Evolutionary conservation across 345 rosid genomes (phyloP).

Genomic region (Firmiana major): DNA sequence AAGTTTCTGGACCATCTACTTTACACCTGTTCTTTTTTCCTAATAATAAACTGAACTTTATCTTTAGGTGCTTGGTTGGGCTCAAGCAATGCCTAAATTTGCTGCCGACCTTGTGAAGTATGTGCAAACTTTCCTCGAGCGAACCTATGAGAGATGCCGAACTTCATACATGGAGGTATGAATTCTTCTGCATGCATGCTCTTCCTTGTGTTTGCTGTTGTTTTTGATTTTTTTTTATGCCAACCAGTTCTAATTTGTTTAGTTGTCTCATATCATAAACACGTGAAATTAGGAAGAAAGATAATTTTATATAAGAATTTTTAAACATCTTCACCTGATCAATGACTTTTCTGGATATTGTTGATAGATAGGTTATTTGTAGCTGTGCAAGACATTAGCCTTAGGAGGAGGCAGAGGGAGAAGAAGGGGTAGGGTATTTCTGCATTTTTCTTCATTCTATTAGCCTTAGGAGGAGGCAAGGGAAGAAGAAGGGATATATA

Average conservation of each 20-base stretch:
- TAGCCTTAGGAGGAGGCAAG: neutral
- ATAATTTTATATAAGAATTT: neutral
- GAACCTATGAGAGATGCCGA: slow-evolving; percentile 96
- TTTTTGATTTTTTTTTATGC: neutral
- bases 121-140: slow-evolving; percentile 95
- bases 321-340: neutral
- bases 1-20: neutral
- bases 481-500: neutral
- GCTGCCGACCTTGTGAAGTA: slow-evolving; percentile 82
- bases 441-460: neutral
- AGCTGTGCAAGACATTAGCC: neutral
- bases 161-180: slow-evolving; percentile 93
- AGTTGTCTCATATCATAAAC: neutral
- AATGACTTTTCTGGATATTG: neutral
- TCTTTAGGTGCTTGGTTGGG: slow-evolving; percentile 93
- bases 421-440: neutral
- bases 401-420: neutral
- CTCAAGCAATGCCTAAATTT: slow-evolving; percentile 99
- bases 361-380: slow-evolving; percentile 2
- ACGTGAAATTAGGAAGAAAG: neutral
- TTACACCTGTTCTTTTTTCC: neutral
- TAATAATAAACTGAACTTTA: slow-evolving; percentile 11
- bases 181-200: slow-evolving; percentile 15
- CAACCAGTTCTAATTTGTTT: slow-evolving; percentile 10
- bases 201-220: slow-evolving; percentile 12